These are phyloP conservation scores for Mimosa pudica DNA, from an alignment of 306 rosid genomes.

Conservation along the genomic window DNA sequence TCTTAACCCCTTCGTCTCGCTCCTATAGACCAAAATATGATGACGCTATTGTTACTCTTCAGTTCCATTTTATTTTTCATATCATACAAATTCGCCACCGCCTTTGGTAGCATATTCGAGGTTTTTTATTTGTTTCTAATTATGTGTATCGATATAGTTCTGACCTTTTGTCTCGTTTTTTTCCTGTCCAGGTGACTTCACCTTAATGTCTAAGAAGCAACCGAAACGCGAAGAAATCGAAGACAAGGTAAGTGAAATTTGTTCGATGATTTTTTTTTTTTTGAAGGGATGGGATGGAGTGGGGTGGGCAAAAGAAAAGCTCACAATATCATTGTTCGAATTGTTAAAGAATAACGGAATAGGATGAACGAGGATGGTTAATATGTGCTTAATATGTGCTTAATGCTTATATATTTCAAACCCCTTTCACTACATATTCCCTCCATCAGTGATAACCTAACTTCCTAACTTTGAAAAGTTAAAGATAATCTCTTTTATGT, in stretches of 20 bases:
- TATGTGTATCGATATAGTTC: neutral
- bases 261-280: too few relatives aligned
- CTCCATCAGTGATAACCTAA: neutral
- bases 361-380: neutral
- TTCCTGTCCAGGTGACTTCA: slow-evolving; percentile 65
- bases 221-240: slow-evolving; percentile 71
- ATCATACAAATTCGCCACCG: slow-evolving; percentile 56
- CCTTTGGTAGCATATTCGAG: slow-evolving; percentile 55
- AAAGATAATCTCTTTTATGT: neutral
- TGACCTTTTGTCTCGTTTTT: neutral
- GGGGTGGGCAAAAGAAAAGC: neutral
- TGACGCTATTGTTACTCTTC: slow-evolving; percentile 29
- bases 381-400: neutral
- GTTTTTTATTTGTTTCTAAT: neutral
- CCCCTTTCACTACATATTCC: neutral
- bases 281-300: neutral
- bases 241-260: slow-evolving; percentile 59
- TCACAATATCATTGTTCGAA: neutral
- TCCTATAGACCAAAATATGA: neutral
- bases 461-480: neutral
- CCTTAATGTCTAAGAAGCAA: slow-evolving; percentile 70
- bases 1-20: neutral
- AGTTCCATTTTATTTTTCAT: slow-evolving; percentile 40
- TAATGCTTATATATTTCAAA: neutral
- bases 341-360: neutral